Evolutionary conservation across 140 eudicot species (phyloP).

Genomic region (Bidens hawaiensis): DNA sequence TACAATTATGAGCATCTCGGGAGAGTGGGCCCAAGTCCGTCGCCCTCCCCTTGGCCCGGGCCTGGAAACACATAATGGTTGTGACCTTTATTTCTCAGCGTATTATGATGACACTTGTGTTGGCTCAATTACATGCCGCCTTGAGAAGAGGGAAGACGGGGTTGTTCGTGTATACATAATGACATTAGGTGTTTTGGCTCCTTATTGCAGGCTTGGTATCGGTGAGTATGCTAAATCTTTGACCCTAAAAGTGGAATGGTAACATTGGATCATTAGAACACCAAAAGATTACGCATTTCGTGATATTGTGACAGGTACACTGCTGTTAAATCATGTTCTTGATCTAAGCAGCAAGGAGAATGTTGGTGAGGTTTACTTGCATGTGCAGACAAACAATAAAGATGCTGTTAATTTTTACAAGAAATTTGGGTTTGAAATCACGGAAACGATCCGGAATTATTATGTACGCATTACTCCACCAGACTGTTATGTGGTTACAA

Average conservation of each 20-base stretch:
- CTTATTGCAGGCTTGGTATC: conserved; percentile 88
- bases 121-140: conserved; percentile 93
- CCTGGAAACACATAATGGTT: too few relatives aligned
- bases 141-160: conserved; percentile 92
- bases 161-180: conserved; percentile 79
- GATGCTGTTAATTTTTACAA: conserved; percentile 88
- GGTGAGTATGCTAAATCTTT: conserved; percentile 48
- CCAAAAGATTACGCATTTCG: conserved; percentile 1
- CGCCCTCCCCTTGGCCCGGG: too few relatives aligned
- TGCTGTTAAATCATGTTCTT: conserved; percentile 76
- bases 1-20: too few relatives aligned
- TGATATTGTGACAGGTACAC: conserved; percentile 52
- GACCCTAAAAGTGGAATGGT: conserved; percentile 4
- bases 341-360: conserved; percentile 76
- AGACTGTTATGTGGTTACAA: conserved; percentile 83
- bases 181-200: conserved; percentile 98
- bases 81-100: conserved; percentile 41
- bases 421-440: conserved; percentile 94
- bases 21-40: too few relatives aligned
- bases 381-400: conserved; percentile 94
- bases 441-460: conserved; percentile 80
- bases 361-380: conserved; percentile 82
- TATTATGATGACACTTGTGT: conserved; percentile 94
- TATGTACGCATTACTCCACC: conserved; percentile 87
- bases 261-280: neutral